Percentiles rank a stretch among this genome's conserved stretches.
Conservation (phyloP, 1,139 yeast genomes). For the Kodamaea plutei region DNA sequence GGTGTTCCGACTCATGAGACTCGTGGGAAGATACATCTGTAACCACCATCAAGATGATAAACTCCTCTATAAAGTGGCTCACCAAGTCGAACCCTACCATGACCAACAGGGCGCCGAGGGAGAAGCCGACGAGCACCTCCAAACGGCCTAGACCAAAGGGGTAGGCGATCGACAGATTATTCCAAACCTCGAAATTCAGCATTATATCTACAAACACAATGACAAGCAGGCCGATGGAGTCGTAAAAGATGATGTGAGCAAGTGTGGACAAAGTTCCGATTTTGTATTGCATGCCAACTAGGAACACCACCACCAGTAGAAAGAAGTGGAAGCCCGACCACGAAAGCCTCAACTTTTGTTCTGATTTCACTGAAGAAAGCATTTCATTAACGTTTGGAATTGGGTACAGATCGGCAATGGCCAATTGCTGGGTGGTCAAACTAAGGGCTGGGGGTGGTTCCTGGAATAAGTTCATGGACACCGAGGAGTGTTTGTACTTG, state of each 20-base stretch:
- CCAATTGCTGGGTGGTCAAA: conserved; percentile 49
- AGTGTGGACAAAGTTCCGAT: conserved; percentile 69
- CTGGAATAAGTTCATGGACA: conserved; percentile 91
- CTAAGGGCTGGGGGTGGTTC: conserved; percentile 65
- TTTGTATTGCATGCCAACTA: conserved; percentile 54
- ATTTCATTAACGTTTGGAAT: conserved; percentile 72
- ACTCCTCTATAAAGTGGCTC: conserved; percentile 79
- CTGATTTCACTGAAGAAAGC: conserved; percentile 45
- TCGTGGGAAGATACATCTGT: conserved; percentile 28
- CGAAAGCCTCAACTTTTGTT: conserved; percentile 53
- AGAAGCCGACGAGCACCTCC: conserved; percentile 86
- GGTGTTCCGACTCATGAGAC: conserved; percentile 25
- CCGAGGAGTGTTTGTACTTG: conserved; percentile 94
- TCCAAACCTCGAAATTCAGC: conserved; percentile 92
- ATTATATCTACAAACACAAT: conserved; percentile 72
- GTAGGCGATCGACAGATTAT: conserved; percentile 70
- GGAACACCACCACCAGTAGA: conserved; percentile 53
- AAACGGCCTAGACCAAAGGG: conserved; percentile 91
- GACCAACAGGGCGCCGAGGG: conserved; percentile 73
- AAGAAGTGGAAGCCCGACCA: conserved; percentile 69
- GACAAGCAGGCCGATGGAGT: conserved; percentile 72
- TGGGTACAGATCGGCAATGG: conserved; percentile 75
- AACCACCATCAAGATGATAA: conserved; percentile 48
- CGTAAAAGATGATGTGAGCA: conserved; percentile 85
- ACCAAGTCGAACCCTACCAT: conserved; percentile 89